Evolutionary conservation across 305 asterid genomes (phyloP).

Genomic region (Fraxinus sp.): DNA sequence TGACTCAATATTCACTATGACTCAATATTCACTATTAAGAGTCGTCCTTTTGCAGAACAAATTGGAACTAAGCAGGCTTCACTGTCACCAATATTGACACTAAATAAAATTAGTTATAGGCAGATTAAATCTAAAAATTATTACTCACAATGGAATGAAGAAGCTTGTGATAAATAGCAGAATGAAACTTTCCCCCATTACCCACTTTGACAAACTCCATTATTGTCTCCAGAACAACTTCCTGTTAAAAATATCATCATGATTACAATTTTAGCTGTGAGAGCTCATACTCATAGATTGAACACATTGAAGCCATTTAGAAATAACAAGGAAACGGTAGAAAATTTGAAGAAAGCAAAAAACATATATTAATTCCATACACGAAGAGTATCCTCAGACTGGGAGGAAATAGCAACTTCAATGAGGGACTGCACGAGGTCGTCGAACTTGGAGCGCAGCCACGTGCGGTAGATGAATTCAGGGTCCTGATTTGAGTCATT

Average conservation of each 20-base stretch:
- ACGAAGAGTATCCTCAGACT: slow-evolving; percentile 58
- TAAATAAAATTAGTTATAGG: not conserved
- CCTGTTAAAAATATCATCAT: slow-evolving; percentile 38
- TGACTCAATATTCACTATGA: not conserved
- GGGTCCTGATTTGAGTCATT: slow-evolving; percentile 37
- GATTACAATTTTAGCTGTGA: not conserved
- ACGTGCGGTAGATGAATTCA: slow-evolving; percentile 55
- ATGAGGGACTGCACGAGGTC: slow-evolving; percentile 51
- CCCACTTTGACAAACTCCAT: slow-evolving; percentile 90
- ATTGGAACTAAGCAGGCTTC: not conserved
- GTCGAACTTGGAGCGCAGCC: slow-evolving; percentile 87
- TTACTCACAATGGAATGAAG: slow-evolving; percentile 58
- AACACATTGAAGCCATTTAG: not conserved
- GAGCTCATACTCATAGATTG: not conserved
- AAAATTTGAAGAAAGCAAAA: not conserved
- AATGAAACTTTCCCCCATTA: slow-evolving; percentile 70
- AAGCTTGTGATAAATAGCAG: slow-evolving; percentile 69
- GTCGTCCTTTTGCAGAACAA: not conserved
- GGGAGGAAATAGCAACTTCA: slow-evolving; percentile 42
- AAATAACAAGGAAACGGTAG: not conserved
- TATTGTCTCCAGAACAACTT: slow-evolving; percentile 65
- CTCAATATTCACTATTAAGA: not conserved
- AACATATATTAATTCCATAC: slow-evolving; percentile 26
- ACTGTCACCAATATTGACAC: not conserved
- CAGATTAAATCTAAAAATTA: not conserved